Base-by-base conservation (phyloP, 371 early-diverging fungal species). In the Mucor sp. region DNA sequence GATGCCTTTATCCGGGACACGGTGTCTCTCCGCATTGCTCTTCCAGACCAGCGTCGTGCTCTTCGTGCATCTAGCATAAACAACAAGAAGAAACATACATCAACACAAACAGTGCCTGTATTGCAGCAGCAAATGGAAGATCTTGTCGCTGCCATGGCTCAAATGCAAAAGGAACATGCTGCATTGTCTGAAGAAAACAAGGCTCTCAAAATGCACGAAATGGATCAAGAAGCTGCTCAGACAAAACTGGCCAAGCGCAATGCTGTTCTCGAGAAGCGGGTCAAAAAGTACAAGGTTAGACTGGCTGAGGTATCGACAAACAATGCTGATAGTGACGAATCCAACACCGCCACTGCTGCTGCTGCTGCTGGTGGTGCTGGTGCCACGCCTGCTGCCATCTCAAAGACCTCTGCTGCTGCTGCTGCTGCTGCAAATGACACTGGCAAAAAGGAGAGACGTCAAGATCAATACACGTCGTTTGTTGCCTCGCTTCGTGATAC, bases 1-100 rank as follows among this genome's bases (percentile, higher is more conserved):
- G 81, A 83, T 44, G 82, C 75, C 25, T 78, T 95, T 44, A 86
- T 96, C 39, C 72, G 76, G 28, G 92, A 93, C 60, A 92, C 93
- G 0, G 82, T 89, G 74, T 28, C 56, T 32, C 30, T 56, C 28
- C 9, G 7, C n/a, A 32, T 56, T 23, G 50, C 21, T 50, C 3
- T 50, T 8, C 12, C 21, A 23, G 50, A 50, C 8, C 50, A 50
- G 23, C 50, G 50, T 50, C 50, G 9, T 50, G 25, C 11, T 50
- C 25, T 50, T 50, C 50, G 50, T 50, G 25, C 23, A 50, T 50
- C 50, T 50, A 50, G 50, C 23, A 50, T 12, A 56, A 56, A 19
- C 32, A 56, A 56, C 57, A 28, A 14, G n/a, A 56, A 56, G 19
- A 32, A 32, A 30, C 15, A 56, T 56, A 15, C 57, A n/a, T 32